Evolutionary conservation across 192 early-diverging fungal genomes (phyloP).

Genomic region (Coemansia sp.): DNA sequence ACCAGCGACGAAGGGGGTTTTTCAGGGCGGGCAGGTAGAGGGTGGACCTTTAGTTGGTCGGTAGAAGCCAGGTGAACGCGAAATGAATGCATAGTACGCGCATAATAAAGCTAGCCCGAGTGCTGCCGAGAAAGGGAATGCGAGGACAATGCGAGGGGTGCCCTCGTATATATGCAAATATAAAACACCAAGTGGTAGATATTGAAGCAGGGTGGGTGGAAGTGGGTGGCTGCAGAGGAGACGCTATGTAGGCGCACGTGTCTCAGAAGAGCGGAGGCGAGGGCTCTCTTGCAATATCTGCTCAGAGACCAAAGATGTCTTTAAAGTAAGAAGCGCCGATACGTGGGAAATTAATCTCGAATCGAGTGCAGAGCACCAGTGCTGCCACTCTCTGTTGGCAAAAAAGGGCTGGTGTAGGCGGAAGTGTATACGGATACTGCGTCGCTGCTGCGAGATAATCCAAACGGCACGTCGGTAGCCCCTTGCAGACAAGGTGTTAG

Average conservation of each 20-base stretch:
- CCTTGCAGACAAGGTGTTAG: neutral
- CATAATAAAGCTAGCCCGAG: slow-evolving; percentile 17
- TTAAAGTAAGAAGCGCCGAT: neutral
- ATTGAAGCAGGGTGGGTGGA: neutral
- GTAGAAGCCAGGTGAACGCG: slow-evolving; percentile 52
- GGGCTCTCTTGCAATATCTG: neutral
- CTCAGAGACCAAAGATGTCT: neutral
- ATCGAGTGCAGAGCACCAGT: neutral
- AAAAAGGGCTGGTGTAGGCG: neutral
- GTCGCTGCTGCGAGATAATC: slow-evolving; percentile 1
- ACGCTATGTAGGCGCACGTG: slow-evolving; percentile 5
- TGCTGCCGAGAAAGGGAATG: slow-evolving; percentile 4
- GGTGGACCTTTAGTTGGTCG: slow-evolving; percentile 26
- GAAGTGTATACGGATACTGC: neutral
- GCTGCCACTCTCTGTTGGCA: neutral
- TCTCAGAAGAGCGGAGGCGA: neutral
- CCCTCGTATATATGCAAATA: neutral
- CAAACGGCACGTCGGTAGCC: slow-evolving; percentile 2
- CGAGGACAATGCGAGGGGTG: neutral
- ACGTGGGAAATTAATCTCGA: neutral
- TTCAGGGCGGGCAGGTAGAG: slow-evolving; percentile 10
- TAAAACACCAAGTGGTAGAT: neutral
- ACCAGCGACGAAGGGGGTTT: slow-evolving; percentile 2
- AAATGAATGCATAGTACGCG: slow-evolving; percentile 49
- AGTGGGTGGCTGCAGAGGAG: neutral